A percentile compares a stretch with the other conserved stretches of the same genome.
Conservation (phyloP, 2,329 filamentous ascomycete species). For the Trichoderma gracile region DNA sequence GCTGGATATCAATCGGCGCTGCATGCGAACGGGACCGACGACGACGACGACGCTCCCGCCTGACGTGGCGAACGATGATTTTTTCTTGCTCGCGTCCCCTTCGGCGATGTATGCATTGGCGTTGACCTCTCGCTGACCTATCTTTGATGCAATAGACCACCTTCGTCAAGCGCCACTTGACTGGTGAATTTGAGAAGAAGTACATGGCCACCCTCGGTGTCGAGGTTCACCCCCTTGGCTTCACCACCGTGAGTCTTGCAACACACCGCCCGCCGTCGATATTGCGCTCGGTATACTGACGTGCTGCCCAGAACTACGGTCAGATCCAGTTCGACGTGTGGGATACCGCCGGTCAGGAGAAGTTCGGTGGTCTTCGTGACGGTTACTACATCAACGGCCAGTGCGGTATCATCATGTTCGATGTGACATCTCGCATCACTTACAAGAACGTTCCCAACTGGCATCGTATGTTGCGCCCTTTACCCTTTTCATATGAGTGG, state of each 20-base stretch:
- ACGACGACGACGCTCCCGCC: slow-evolving; percentile 4
- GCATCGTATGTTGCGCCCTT: slow-evolving; percentile 74
- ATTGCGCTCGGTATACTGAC: slow-evolving; percentile 32
- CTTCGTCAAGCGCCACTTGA: slow-evolving; percentile 99
- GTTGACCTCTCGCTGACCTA: slow-evolving; percentile 7
- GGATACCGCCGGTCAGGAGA: slow-evolving; percentile 99
- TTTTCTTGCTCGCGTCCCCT: slow-evolving; percentile 22
- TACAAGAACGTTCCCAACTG: slow-evolving; percentile 99
- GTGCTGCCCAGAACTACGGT: slow-evolving; percentile 75
- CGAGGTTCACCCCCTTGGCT: slow-evolving; percentile 96
- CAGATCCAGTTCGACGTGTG: slow-evolving; percentile 98
- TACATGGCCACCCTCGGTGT: slow-evolving; percentile 99
- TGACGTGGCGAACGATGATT: slow-evolving; percentile 22
- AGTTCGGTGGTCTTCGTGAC: slow-evolving; percentile 98
- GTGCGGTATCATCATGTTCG: slow-evolving; percentile 99
- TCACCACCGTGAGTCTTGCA: slow-evolving; percentile 80
- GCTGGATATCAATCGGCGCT: slow-evolving; percentile 11
- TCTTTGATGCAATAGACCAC: slow-evolving; percentile 69
- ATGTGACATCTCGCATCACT: slow-evolving; percentile 98
- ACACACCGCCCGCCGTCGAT: slow-evolving; percentile 26
- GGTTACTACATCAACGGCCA: slow-evolving; percentile 99
- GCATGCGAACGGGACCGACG: slow-evolving; percentile 41
- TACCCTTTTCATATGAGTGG: background rate
- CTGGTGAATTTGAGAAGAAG: slow-evolving; percentile 99
- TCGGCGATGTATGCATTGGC: slow-evolving; percentile 5